phyloP scores from a whole-genome alignment of 176 grass and related monocot species.

The Triticum urartu region DNA sequence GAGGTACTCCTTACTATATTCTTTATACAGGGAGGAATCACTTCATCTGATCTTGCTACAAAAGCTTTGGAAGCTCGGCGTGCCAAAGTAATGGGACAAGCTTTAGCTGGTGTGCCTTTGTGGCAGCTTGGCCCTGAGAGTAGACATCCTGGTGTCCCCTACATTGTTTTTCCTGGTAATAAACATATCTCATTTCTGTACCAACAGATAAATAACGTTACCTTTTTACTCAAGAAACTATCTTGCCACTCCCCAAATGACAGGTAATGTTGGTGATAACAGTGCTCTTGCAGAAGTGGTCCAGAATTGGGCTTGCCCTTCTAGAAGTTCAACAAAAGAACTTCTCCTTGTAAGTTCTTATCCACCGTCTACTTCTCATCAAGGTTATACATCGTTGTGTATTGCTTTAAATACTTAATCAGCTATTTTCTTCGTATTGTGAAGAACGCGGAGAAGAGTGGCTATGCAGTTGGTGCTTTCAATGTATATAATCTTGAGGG shows the following conservation, averaged over 20 bases:
- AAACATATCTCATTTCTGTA: slow-evolving; percentile 19
- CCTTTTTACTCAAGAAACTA: slow-evolving; percentile 27
- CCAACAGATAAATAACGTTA: slow-evolving; percentile 19
- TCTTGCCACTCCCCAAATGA: slow-evolving; percentile 24
- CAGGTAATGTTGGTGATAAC: slow-evolving; percentile 95
- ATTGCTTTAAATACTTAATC: slow-evolving; percentile 22
- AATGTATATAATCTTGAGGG: slow-evolving; percentile 98
- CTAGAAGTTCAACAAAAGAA: slow-evolving; percentile 73
- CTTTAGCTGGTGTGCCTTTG: slow-evolving; percentile 87
- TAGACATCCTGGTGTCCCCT: slow-evolving; percentile 89
- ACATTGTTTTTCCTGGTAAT: slow-evolving; percentile 98
- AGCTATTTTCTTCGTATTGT: slow-evolving; percentile 25
- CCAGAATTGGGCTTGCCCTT: slow-evolving; percentile 62
- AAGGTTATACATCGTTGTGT: slow-evolving; percentile 20
- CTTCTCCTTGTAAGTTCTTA: slow-evolving; percentile 74
- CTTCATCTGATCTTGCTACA: slow-evolving; percentile 97
- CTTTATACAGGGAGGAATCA: slow-evolving; percentile 84
- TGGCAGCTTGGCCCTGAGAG: slow-evolving; percentile 97
- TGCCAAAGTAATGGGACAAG: slow-evolving; percentile 93
- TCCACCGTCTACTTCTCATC: slow-evolving; percentile 9
- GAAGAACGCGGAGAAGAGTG: slow-evolving; percentile 80
- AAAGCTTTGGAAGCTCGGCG: slow-evolving; percentile 86
- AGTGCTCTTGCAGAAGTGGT: slow-evolving; percentile 85
- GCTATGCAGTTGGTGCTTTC: slow-evolving; percentile 96
- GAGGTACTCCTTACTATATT: slow-evolving; percentile 7